These are phyloP conservation scores for Gilbertella persicaria DNA, from an alignment of 371 early-diverging fungal genomes.

Conservation along the genomic window DNA sequence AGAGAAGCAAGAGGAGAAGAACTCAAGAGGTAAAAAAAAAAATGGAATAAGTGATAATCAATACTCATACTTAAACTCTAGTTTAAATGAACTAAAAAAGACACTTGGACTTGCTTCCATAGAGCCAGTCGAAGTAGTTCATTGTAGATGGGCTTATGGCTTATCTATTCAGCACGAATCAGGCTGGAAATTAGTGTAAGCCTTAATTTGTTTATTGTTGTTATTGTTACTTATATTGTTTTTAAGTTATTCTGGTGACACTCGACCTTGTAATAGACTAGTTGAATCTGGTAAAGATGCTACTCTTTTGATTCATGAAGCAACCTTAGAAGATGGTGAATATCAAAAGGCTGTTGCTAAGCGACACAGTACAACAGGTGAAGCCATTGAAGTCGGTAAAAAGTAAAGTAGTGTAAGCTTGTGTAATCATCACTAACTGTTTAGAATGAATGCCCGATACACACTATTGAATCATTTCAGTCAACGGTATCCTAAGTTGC, in stretches of 20 bases:
- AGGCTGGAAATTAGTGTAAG: slow-evolving; percentile 72
- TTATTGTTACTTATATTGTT: not conserved
- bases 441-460: slow-evolving; percentile 76
- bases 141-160: slow-evolving; percentile 83
- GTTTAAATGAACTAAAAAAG: slow-evolving; percentile 36
- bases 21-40: slow-evolving; percentile 5
- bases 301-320: slow-evolving; percentile 95
- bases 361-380: slow-evolving; percentile 88
- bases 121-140: slow-evolving; percentile 73
- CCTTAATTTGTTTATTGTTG: slow-evolving; percentile 1
- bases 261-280: slow-evolving; percentile 85
- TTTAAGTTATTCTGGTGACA: slow-evolving; percentile 94
- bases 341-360: slow-evolving; percentile 82
- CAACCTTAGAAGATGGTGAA: slow-evolving; percentile 89
- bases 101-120: slow-evolving; percentile 55
- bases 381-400: slow-evolving; percentile 85
- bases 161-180: slow-evolving; percentile 64
- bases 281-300: slow-evolving; percentile 71
- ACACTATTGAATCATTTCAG: slow-evolving; percentile 97
- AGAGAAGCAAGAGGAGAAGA: slow-evolving; percentile 5
- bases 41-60: not conserved
- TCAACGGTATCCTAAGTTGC: slow-evolving; percentile 92
- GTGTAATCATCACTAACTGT: not conserved
- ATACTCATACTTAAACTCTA: slow-evolving; percentile 3
- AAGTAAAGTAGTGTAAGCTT: slow-evolving; percentile 32